phyloP scores from a whole-genome alignment of 805 yeast species.

The Pichia californica region DNA sequence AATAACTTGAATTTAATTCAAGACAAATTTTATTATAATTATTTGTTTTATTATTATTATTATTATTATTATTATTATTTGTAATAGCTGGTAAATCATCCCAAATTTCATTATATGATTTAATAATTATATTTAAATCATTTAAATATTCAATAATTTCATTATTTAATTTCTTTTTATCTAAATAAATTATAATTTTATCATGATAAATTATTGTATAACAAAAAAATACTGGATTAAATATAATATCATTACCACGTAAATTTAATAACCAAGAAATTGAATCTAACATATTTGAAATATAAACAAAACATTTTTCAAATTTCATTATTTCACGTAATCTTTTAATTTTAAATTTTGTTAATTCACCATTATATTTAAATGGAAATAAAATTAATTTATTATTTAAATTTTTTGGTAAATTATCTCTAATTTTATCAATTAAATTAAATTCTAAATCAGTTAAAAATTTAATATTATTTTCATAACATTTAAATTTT shows the following conservation, averaged over 20 bases:
- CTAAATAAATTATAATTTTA: conserved; percentile 34
- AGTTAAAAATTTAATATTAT: conserved; percentile 42
- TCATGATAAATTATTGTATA: conserved; percentile 43
- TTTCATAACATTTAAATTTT: conserved; percentile 25
- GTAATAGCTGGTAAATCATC: conserved; percentile 36
- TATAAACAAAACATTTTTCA: conserved; percentile 37
- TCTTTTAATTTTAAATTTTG: conserved; percentile 31
- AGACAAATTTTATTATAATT: conserved; percentile 13
- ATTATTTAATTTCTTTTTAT: conserved; percentile 34
- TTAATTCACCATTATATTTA: conserved; percentile 36
- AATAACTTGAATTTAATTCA: conserved; percentile 25
- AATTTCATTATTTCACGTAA: conserved; percentile 24
- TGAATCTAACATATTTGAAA: conserved; percentile 45
- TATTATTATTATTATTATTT: conserved; percentile 12
- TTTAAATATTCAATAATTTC: conserved; percentile 15
- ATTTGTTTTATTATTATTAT: neutral
- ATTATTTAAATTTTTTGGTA: conserved; percentile 12
- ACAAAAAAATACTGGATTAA: conserved; percentile 80
- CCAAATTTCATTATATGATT: conserved; percentile 55
- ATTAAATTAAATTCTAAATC: conserved; percentile 57
- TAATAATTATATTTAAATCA: conserved; percentile 30
- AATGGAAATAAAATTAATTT: conserved; percentile 32
- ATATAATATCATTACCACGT: conserved; percentile 65
- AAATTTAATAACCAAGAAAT: conserved; percentile 48
- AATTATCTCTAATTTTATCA: conserved; percentile 48